Conservation (phyloP, 495 filamentous ascomycete species). For the Neurospora sp. region DNA sequence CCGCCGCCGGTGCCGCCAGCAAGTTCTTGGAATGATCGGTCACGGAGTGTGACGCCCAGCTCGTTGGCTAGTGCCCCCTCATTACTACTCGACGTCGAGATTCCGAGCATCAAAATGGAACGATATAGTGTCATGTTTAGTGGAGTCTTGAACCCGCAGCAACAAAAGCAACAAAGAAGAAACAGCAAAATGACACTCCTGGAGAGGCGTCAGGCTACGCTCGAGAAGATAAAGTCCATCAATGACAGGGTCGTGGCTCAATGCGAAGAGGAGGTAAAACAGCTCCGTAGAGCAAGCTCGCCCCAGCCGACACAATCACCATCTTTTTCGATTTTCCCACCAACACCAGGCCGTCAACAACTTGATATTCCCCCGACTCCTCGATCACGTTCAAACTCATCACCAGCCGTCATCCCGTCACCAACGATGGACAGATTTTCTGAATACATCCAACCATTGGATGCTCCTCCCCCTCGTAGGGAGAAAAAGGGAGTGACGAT, state of each 20-base stretch:
- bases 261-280: constrained; percentile 20
- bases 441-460: constrained; percentile 3
- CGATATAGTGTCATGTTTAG: constrained; percentile 94
- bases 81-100: constrained; percentile 58
- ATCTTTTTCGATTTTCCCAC: constrained; percentile 55
- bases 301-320: constrained; percentile 49
- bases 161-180: not conserved
- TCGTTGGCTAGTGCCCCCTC: constrained; percentile 4
- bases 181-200: constrained; percentile 35
- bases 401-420: constrained; percentile 39
- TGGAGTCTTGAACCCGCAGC: constrained; percentile 46
- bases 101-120: constrained; percentile 73
- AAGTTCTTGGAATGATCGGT: not conserved
- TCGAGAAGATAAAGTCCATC: constrained; percentile 50
- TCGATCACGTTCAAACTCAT: constrained; percentile 50
- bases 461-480: constrained; percentile 2
- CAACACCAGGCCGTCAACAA: constrained; percentile 32
- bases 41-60: not conserved
- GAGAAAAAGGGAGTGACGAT: constrained; percentile 21
- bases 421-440: constrained; percentile 28
- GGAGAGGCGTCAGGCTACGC: constrained; percentile 56
- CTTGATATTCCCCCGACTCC: constrained; percentile 25
- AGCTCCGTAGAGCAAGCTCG: constrained; percentile 46
- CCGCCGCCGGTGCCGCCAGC: not conserved
- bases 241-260: constrained; percentile 31